A percentile compares a stretch with the other conserved stretches of the same genome.
Evolutionary conservation across 768 basidiomycete species (phyloP).

Genomic region (Boletus pseudopeckii): DNA sequence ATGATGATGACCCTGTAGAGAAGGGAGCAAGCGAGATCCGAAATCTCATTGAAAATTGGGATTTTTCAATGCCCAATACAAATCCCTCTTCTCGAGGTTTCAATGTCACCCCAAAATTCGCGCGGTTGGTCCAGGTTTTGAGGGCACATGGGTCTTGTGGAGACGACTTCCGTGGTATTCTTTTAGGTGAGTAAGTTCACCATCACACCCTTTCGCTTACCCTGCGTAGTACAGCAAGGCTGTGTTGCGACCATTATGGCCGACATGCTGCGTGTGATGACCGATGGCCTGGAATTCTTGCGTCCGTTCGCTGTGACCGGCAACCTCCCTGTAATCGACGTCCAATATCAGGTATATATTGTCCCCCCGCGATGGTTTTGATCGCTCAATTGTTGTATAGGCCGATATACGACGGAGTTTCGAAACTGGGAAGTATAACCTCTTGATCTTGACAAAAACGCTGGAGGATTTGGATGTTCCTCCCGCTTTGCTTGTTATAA

Average conservation of each 20-base stretch:
- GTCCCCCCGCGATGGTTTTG: not conserved
- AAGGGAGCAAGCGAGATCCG: conserved; percentile 28
- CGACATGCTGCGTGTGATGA: conserved; percentile 55
- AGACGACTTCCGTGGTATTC: conserved; percentile 59
- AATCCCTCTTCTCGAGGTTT: conserved; percentile 53
- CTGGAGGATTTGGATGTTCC: conserved; percentile 61
- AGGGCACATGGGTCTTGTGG: conserved; percentile 51
- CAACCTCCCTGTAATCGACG: conserved; percentile 32
- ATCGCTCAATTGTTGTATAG: conserved; percentile 28
- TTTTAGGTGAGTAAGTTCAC: conserved; percentile 51
- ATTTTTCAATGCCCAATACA: conserved; percentile 61
- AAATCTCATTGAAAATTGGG: conserved; percentile 54
- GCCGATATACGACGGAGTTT: conserved; percentile 50
- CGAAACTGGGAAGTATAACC: conserved; percentile 53
- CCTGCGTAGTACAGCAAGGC: conserved; percentile 47
- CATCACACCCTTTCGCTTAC: conserved; percentile 33
- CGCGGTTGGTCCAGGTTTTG: conserved; percentile 56
- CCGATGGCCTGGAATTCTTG: conserved; percentile 50
- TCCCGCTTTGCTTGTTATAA: conserved; percentile 54
- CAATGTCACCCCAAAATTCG: conserved; percentile 69
- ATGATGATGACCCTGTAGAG: conserved; percentile 32
- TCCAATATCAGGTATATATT: conserved; percentile 32
- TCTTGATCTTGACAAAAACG: conserved; percentile 58
- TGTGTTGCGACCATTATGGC: conserved; percentile 54
- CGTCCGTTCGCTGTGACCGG: conserved; percentile 51